Base-by-base conservation (phyloP, 495 filamentous ascomycete species). In the Penicillium soppii region DNA sequence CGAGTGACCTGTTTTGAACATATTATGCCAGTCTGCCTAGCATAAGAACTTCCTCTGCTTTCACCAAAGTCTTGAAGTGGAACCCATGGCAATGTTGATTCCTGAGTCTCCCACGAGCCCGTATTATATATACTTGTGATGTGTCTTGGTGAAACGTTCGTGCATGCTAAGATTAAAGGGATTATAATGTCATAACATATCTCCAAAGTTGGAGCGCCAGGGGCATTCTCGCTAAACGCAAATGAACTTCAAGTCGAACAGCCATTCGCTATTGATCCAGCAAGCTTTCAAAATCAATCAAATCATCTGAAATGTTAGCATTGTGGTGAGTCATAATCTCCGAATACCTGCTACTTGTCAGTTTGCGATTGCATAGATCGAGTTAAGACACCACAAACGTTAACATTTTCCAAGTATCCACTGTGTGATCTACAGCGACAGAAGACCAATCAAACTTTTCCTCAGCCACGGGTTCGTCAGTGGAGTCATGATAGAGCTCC, bases 381-480 rank as follows among this genome's bases (percentile, higher is more conserved):
- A 12, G 29, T 3, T 32, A 3, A 3, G 29, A 3, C 7, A 12
- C 13, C 3, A 32, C 91, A 73, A 97, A 97, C 92, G 97, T 98
- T 89, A 97, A 95, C 63, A 96, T 96, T 73, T 97, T 97, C 94
- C 94, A 98, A 4, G 92, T 94, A 59, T 98, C 92, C 17, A 95
- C 88, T 0, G 94, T 90, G 30, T 97, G 74, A 71, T 97, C 89
- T 23, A 91, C 92, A 63, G 97, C 91, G 62, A 96, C 96, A 70
- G 97, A 97, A n/a, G 90, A 94, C 94, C 94, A 98, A 65, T 98
- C 94, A 59, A 97, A 96, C 68, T 90, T 92, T 76, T 96, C 91
- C 41, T 92, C 87, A 19, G 94, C 89, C 4, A 88, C 85, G 1
- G 94, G 94, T 71, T 98, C 94, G 65, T 98, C 94, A 13, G 85